Conservation (phyloP, 306 rosid genomes). For the Rubus idaeus region DNA sequence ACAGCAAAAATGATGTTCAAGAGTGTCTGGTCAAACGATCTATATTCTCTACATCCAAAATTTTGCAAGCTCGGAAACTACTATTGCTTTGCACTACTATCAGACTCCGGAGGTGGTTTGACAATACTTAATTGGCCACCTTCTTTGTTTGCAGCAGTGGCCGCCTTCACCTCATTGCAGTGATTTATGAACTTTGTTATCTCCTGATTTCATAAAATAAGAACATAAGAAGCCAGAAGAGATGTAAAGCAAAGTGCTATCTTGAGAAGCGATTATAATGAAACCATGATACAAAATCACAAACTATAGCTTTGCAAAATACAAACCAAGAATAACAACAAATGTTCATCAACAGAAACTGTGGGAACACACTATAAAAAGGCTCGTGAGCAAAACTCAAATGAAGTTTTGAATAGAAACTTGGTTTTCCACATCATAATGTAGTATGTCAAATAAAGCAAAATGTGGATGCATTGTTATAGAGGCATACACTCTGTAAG, state of each 20-base stretch:
- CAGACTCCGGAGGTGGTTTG: conserved; percentile 42
- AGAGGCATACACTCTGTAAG: neutral
- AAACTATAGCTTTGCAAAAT: neutral
- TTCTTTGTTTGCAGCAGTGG: conserved; percentile 74
- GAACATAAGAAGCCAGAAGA: neutral
- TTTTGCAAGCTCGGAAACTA: conserved; percentile 3
- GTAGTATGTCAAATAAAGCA: too few relatives aligned
- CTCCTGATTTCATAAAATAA: conserved; percentile 50
- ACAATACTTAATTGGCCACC: conserved; percentile 81
- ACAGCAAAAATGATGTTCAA: neutral
- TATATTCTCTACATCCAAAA: conserved; percentile 9
- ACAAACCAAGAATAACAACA: neutral
- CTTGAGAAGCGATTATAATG: neutral
- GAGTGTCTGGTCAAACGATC: neutral
- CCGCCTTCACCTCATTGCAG: conserved; percentile 87
- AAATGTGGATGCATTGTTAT: too few relatives aligned
- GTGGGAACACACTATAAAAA: neutral
- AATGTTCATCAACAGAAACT: neutral
- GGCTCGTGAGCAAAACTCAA: neutral
- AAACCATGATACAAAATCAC: neutral
- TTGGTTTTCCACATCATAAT: neutral
- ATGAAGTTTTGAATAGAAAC: neutral
- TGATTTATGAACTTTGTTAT: conserved; percentile 87
- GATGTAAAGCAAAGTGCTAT: neutral
- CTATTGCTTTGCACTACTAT: conserved; percentile 40